phyloP scores from a whole-genome alignment of 2,329 filamentous ascomycete species.

The Pestalotiopsis sp. region DNA sequence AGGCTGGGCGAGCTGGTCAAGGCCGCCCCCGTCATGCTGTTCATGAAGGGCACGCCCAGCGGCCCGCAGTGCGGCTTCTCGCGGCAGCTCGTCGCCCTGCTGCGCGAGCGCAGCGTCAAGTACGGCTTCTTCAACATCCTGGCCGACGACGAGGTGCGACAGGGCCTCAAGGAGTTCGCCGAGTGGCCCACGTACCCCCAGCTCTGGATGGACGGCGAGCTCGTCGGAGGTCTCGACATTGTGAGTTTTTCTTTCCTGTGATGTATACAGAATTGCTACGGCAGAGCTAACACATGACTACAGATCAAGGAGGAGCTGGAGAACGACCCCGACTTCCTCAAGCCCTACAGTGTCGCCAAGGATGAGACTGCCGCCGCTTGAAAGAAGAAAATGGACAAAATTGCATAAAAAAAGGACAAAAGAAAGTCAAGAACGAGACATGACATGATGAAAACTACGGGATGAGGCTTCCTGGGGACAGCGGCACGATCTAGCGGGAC shows the following conservation, averaged over 20 bases:
- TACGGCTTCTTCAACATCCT: slow-evolving; percentile 99
- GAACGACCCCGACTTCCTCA: slow-evolving; percentile 81
- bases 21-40: slow-evolving; percentile 96
- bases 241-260: slow-evolving; percentile 56
- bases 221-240: slow-evolving; percentile 94
- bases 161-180: slow-evolving; percentile 95
- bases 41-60: slow-evolving; percentile 96
- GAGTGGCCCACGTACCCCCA: slow-evolving; percentile 99
- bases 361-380: slow-evolving; percentile 39
- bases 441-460: not conserved
- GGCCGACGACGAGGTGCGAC: slow-evolving; percentile 94
- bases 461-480: not conserved
- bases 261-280: not conserved
- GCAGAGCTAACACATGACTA: slow-evolving; percentile 1
- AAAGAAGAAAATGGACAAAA: not conserved
- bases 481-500: not conserved
- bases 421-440: not conserved
- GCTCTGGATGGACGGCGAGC: slow-evolving; percentile 86
- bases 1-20: slow-evolving; percentile 84
- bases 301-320: slow-evolving; percentile 94
- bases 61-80: slow-evolving; percentile 92
- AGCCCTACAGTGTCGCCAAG: slow-evolving; percentile 64
- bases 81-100: slow-evolving; percentile 80
- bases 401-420: not conserved
- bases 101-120: slow-evolving; percentile 88